Base-by-base conservation (phyloP, 202 grass and related monocot species). In the Setaria viridis region DNA sequence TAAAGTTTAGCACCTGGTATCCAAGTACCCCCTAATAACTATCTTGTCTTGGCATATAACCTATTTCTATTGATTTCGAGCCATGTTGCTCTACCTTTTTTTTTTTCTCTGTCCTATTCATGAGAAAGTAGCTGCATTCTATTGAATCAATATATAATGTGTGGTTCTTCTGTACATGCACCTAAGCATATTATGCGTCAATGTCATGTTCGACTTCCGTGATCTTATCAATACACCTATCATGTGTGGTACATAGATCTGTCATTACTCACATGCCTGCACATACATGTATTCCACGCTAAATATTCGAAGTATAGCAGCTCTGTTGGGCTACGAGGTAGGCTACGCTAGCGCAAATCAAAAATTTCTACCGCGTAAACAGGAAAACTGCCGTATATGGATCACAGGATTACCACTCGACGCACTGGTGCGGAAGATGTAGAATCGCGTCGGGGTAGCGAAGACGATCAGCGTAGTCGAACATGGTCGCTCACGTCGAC, bases 231-330 rank as follows among this genome's bases (percentile, higher is more conserved):
- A 30, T 60, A 69, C 67, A n/a, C 16, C 11, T 55, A 19, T 13
- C 57, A 21, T 71, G 69, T 51, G 67, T 60, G 41, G 5, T 74
- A 45, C 68, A 41, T 19, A 46, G 67, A 73, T 83, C 48, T 90
- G 73, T 83, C 58, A 79, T 67, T 67, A 78, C 55, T 85, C 82
- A 63, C 53, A 47, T 70, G 83, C 78, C 10, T 41, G 72, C 10
- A 21, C 56, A 67, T 48, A 72, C 39, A 78, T 60, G 58, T 13
- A 20, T 48, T 62, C 48, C n/a, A 62, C 4, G 1, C 55, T 35
- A 30, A 68, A 76, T 49, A 49, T 39, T 79, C 43, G 29, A 74
- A 30, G 33, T 54, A 57, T 14, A 41, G 46, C 45, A 79, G 53
- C 25, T 63, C 25, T 25, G 25, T 25, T 25, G 25, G 25, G 0